These are phyloP conservation scores for Metarhizium guizhouense DNA, from an alignment of 2,329 filamentous ascomycete species.

Conservation along the genomic window DNA sequence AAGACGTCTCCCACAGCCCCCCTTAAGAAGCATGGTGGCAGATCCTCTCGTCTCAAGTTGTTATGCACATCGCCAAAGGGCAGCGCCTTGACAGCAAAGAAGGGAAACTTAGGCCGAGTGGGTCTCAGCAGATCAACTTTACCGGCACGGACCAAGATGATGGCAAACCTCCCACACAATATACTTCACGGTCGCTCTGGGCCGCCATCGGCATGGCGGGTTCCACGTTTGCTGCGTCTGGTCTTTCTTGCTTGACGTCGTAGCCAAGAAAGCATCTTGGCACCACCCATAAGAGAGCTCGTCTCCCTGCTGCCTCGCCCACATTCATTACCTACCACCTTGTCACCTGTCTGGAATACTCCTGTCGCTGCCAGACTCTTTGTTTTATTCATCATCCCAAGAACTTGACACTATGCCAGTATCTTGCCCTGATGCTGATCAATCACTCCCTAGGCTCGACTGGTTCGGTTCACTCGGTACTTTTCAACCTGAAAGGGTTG, in stretches of 20 bases:
- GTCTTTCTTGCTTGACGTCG: background rate
- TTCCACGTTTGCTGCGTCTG: background rate
- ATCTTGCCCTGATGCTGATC: background rate
- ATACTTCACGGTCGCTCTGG: slow-evolving; percentile 3
- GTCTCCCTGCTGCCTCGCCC: background rate
- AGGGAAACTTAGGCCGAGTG: slow-evolving; percentile 21
- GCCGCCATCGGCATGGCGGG: background rate
- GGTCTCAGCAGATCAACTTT: slow-evolving; percentile 4
- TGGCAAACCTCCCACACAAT: background rate
- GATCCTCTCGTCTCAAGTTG: slow-evolving; percentile 10
- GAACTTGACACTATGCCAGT: background rate
- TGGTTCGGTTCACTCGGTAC: background rate
- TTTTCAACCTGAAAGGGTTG: background rate
- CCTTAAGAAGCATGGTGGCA: background rate
- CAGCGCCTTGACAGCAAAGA: slow-evolving; percentile 16
- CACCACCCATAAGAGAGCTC: background rate
- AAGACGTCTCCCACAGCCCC: background rate
- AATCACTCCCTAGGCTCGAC: background rate
- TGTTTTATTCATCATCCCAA: background rate
- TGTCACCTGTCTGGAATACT: background rate
- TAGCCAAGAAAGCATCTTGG: background rate
- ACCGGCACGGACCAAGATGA: background rate
- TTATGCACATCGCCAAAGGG: slow-evolving; percentile 23
- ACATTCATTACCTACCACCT: background rate
- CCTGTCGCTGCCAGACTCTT: background rate